Evolutionary conservation across 2,329 filamentous ascomycete genomes (phyloP).

Genomic region (Knoxdaviesia capensis): DNA sequence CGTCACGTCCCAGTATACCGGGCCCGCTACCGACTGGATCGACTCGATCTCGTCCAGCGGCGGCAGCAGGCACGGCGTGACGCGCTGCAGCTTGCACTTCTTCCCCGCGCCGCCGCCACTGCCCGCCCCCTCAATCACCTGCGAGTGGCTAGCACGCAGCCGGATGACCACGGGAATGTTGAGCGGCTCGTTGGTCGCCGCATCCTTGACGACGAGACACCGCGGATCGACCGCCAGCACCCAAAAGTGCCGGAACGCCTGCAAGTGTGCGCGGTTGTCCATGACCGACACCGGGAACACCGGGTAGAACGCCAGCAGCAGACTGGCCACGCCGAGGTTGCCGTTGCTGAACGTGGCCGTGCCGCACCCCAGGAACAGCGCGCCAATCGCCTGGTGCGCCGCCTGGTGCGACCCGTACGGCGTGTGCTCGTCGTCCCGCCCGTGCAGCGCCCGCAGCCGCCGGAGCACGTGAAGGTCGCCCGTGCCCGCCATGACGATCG

Average conservation of each 20-base stretch:
- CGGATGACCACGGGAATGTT: slow-evolving; percentile 49
- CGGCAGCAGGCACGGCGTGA: slow-evolving; percentile 40
- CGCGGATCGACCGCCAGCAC: slow-evolving; percentile 79
- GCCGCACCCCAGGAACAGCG: slow-evolving; percentile 80
- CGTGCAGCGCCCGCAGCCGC: slow-evolving; percentile 71
- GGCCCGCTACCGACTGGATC: slow-evolving; percentile 38
- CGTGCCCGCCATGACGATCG: slow-evolving; percentile 89
- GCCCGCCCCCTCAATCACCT: not conserved
- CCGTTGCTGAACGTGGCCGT: slow-evolving; percentile 83
- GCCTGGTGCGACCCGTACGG: slow-evolving; percentile 90
- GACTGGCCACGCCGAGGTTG: slow-evolving; percentile 64
- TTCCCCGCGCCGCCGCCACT: not conserved
- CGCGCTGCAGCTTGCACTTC: slow-evolving; percentile 18
- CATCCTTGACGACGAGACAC: slow-evolving; percentile 73
- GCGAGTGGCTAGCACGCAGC: slow-evolving; percentile 22
- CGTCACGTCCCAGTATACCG: slow-evolving; percentile 62
- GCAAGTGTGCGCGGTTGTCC: slow-evolving; percentile 85
- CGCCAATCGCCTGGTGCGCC: slow-evolving; percentile 75
- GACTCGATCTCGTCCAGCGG: slow-evolving; percentile 41
- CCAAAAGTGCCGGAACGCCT: slow-evolving; percentile 96
- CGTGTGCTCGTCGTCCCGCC: slow-evolving; percentile 62
- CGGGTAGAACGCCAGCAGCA: slow-evolving; percentile 86
- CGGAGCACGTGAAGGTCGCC: slow-evolving; percentile 76
- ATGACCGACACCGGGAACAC: slow-evolving; percentile 76
- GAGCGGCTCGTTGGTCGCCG: slow-evolving; percentile 64